phyloP scores from a whole-genome alignment of 768 basidiomycete genomes.

The Sistotremastrum suecicum region DNA sequence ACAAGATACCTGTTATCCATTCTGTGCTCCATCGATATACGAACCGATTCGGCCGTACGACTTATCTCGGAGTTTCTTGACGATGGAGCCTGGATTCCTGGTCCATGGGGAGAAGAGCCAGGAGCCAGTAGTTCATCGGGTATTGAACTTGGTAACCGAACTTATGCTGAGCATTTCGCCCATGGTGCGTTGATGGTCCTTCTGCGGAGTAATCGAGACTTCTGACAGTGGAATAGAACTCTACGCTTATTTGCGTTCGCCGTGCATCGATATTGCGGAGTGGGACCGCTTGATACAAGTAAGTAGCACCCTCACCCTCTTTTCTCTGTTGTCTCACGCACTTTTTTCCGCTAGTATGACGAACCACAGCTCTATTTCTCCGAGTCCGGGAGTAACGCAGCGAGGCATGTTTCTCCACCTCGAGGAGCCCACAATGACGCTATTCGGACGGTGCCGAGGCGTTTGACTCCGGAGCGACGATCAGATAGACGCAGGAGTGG shows the following conservation, averaged over 20 bases:
- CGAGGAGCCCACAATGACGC: no score
- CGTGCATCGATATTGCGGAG: slow-evolving; percentile 67
- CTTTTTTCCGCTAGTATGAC: slow-evolving; percentile 4
- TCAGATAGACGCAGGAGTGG: no score
- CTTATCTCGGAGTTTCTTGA: slow-evolving; percentile 3
- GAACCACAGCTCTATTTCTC: neutral
- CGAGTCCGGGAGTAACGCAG: neutral
- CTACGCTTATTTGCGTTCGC: slow-evolving; percentile 79
- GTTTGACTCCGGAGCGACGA: no score
- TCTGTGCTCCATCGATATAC: slow-evolving; percentile 88
- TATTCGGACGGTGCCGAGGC: no score
- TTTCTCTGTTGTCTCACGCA: neutral
- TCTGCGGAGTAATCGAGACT: neutral
- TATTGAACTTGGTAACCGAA: neutral
- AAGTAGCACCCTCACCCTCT: slow-evolving; percentile 4
- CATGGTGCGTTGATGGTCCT: slow-evolving; percentile 45
- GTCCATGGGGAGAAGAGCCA: no score
- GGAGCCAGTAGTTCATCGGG: no score
- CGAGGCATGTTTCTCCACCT: neutral
- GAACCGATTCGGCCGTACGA: slow-evolving; percentile 73
- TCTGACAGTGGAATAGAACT: slow-evolving; percentile 39
- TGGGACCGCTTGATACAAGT: slow-evolving; percentile 82
- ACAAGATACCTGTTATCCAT: slow-evolving; percentile 80
- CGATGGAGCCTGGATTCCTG: no score
- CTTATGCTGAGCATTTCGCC: slow-evolving; percentile 85